Evolutionary conservation across 2,329 filamentous ascomycete genomes (phyloP), one percentile per base, ranked within the genome.

Genomic region (Ophiostoma fasciatum): DNA sequence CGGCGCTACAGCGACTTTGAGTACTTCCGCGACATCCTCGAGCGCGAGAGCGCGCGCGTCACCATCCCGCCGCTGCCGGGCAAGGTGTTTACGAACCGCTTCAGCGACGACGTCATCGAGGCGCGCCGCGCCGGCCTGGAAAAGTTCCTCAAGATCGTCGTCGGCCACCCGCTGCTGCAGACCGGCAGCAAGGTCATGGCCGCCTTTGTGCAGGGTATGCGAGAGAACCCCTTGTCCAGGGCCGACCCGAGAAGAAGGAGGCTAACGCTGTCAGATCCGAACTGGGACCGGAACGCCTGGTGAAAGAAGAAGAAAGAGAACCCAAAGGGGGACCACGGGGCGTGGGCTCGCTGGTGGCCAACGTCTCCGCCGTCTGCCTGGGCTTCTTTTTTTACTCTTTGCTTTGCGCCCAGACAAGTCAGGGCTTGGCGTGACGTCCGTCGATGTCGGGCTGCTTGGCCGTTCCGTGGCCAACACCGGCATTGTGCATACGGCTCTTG

Each of bases 31-130:
- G 90, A 98, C 59, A 93, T 96, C 45, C 74, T 98, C 42, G 90
- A 98, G 71, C 78, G 90, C 48, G 90, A 98, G 63, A 82, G 75
- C 49, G 87, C 87, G 40, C 74, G 88, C 46, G 90, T 98, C 40
- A 94, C 85, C 17, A 98, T 98, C 52, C 90, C 90, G 1, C 88
- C 90, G 5, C 64, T 98, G 45, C 90, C 90, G 0, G 90, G 90
- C 35, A 98, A 96, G 62, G 90, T 98, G 38, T 94, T 96, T 50
- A 94, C 88, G 35, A 96, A 96, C 59, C 76, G 90, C 31, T 98
- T 98, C 64, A 92, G 82, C 51, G 90, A 98, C 62, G 87, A 94
- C 56, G 88, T 98, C 51, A 98, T 98, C 56, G 90, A 96, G 66
- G 83, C 92, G 52, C 70, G 90, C 37, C 69, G 88, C 45, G 82